Percentiles rank a stretch among this genome's conserved stretches.
Evolutionary conservation across 805 yeast species (phyloP).

Genomic region (Candida qinlingensis): DNA sequence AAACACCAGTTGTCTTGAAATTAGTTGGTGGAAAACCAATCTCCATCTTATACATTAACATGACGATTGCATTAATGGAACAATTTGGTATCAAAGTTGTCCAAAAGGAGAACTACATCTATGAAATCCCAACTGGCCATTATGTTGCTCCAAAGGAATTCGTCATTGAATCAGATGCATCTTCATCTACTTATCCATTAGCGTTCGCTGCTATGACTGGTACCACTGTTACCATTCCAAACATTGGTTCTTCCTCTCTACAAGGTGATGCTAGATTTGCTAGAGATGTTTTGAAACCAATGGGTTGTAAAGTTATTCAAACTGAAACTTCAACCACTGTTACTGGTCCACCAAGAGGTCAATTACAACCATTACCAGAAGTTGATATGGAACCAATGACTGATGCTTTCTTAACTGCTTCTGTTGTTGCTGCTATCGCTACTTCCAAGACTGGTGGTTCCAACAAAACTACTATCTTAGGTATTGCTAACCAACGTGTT

Average conservation of each 20-base stretch:
- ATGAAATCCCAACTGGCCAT: constrained; percentile 80
- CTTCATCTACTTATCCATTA: constrained; percentile 95
- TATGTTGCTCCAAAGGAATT: constrained; percentile 81
- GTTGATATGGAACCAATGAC: constrained; percentile 99
- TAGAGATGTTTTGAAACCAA: constrained; percentile 82
- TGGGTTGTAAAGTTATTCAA: constrained; percentile 91
- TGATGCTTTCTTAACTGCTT: constrained; percentile 94
- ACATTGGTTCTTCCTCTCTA: constrained; percentile 83
- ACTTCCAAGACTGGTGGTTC: constrained; percentile 36
- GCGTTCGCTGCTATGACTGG: constrained; percentile 98
- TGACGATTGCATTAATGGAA: constrained; percentile 95
- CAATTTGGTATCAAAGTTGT: constrained; percentile 79
- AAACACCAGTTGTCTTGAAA: constrained; percentile 78
- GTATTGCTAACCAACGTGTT: constrained; percentile 97
- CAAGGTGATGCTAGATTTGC: constrained; percentile 99
- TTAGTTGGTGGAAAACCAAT: constrained; percentile 96
- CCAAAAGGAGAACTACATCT: constrained; percentile 76
- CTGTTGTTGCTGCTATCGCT: constrained; percentile 95
- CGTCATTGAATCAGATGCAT: constrained; percentile 93
- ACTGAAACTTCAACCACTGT: constrained; percentile 86
- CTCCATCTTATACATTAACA: constrained; percentile 90
- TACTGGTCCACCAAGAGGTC: constrained; percentile 74
- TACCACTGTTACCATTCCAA: constrained; percentile 86
- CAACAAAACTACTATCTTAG: constrained; percentile 70
- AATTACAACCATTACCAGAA: constrained; percentile 59